phyloP scores from a whole-genome alignment of 805 yeast genomes.

The Myxozyma neotropica region DNA sequence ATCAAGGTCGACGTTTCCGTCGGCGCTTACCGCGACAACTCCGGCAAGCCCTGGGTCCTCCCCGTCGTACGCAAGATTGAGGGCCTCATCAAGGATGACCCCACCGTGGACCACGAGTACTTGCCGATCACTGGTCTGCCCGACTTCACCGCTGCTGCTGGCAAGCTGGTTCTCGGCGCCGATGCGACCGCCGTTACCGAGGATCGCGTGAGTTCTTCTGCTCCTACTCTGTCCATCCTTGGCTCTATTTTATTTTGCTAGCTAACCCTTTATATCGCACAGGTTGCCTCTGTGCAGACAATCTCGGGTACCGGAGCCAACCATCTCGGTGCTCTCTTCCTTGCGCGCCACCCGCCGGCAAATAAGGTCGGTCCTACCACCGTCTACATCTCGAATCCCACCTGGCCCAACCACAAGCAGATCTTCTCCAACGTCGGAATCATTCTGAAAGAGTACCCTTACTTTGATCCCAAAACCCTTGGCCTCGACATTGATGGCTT shows the following conservation, averaged over 20 bases:
- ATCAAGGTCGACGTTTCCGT: conserved; percentile 82
- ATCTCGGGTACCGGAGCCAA: conserved; percentile 90
- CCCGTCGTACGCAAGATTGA: conserved; percentile 75
- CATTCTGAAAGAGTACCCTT: conserved; percentile 70
- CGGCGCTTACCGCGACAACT: conserved; percentile 74
- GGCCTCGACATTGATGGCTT: conserved; percentile 72
- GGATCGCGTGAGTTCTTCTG: conserved; percentile 16
- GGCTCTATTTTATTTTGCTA: neutral
- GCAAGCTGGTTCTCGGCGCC: conserved; percentile 66
- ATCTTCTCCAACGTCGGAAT: conserved; percentile 75
- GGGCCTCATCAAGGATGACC: conserved; percentile 61
- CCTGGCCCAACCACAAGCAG: conserved; percentile 97
- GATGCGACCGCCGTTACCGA: conserved; percentile 53
- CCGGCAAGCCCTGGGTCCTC: conserved; percentile 70
- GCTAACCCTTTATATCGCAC: neutral
- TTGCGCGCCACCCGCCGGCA: conserved; percentile 48
- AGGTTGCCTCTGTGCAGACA: conserved; percentile 66
- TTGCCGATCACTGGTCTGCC: conserved; percentile 78
- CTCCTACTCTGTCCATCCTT: neutral
- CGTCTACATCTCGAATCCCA: conserved; percentile 80
- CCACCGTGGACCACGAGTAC: conserved; percentile 81
- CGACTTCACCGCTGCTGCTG: conserved; percentile 68
- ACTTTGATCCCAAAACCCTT: conserved; percentile 77
- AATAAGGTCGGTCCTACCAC: conserved; percentile 45
- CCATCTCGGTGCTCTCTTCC: conserved; percentile 78